Base-by-base conservation (phyloP, 1,284 basidiomycete genomes). In the Hymenochaete sp. region DNA sequence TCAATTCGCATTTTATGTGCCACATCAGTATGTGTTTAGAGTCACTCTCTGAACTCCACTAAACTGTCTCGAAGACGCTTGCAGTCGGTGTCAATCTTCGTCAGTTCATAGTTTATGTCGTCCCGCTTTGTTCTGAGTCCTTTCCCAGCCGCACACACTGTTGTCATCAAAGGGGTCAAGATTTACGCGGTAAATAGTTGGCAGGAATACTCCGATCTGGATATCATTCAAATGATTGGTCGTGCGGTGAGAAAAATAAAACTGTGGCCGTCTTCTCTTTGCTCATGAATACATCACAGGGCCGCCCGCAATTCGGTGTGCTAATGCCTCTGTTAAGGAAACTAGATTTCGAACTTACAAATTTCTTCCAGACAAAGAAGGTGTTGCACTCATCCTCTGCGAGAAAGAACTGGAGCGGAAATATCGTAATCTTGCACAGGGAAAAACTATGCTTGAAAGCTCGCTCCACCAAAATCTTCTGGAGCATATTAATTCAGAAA, bases 401-500 rank as follows among this genome's bases (percentile, higher is more conserved):
- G 85, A 90, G 60, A 66, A 65, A 19, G 73, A 77, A n/a, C 67
- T 87, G 0, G 81, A 85, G 58, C 58, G 62, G 8, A 88, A 89
- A 57, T 92, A 90, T 60, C 70, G 71, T 40, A 64, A 71, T 10
- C 68, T 89, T 28, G 67, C 70, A 1, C 77, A 81, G 53, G 81
- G 77, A 13, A 73, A 71, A 46, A 91, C 83, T 0, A 64, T 82
- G 19, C 69, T 95, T 29, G 92, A 95, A 62, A 92, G 87, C 59
- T 83, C 75, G 51, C 72, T 95, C 24, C 92, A 96, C 60, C 66
- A 68, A 42, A 86, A 88, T 57, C 74, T 97, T 8, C 69, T 80
- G 1, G 93, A 96, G 59, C 90, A 96, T 59, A 66, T 97, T 55
- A 96, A 96, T 58, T 92, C 90, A 2, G 93, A 97, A 64, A 84